A percentile compares a stretch with the other conserved stretches of the same genome.
phyloP scores from a whole-genome alignment of 176 grass and related monocot genomes.

The Oryza glaberrima region DNA sequence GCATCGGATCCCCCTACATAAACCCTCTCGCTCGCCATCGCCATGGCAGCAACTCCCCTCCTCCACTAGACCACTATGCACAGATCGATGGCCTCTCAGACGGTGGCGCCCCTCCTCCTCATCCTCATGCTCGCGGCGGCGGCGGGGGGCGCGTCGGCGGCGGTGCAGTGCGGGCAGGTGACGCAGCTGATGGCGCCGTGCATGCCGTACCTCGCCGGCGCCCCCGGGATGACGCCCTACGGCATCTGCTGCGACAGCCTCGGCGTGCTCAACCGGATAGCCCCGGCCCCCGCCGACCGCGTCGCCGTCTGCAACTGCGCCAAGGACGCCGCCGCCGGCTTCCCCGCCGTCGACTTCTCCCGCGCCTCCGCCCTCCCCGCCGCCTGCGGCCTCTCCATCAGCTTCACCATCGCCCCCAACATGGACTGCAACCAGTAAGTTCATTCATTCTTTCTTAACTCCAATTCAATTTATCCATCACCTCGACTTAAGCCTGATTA shows the following conservation, averaged over 20 bases:
- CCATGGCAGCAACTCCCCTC: background rate
- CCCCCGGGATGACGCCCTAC: slow-evolving; percentile 50
- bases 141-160: background rate
- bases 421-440: slow-evolving; percentile 59
- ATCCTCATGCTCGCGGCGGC: background rate
- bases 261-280: slow-evolving; percentile 48
- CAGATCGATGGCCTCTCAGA: background rate
- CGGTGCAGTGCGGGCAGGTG: slow-evolving; percentile 46
- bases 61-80: too few species aligned
- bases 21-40: background rate
- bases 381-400: slow-evolving; percentile 51
- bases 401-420: slow-evolving; percentile 52
- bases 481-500: background rate
- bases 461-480: too few species aligned
- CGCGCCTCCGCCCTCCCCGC: slow-evolving; percentile 30
- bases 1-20: background rate
- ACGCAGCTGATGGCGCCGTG: slow-evolving; percentile 53
- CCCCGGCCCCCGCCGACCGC: slow-evolving; percentile 40
- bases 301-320: slow-evolving; percentile 52
- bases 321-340: slow-evolving; percentile 30
- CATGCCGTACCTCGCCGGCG: slow-evolving; percentile 52
- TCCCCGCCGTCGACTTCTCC: slow-evolving; percentile 43
- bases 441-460: too few species aligned
- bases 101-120: background rate
- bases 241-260: slow-evolving; percentile 61